Evolutionary conservation across 768 basidiomycete species (phyloP).

Genomic region (Boletellus emodensis): DNA sequence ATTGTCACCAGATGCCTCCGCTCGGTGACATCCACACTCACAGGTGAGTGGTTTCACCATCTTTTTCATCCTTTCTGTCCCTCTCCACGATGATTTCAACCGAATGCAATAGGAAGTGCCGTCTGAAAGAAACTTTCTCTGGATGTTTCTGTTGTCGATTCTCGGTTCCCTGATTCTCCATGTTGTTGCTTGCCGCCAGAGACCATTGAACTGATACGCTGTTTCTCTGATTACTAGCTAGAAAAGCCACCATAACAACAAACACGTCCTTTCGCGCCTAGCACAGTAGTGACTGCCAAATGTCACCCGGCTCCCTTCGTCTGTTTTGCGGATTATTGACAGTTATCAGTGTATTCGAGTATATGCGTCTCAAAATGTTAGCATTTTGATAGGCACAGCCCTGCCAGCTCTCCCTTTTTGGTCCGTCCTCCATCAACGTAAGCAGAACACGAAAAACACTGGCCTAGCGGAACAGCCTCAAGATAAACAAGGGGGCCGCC

Average conservation of each 20-base stretch:
- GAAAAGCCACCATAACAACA: neutral
- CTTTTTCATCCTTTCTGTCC: neutral
- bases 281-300: neutral
- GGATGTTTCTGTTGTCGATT: conserved; percentile 31
- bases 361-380: conserved; percentile 13
- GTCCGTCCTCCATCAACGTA: neutral
- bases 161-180: conserved; percentile 32
- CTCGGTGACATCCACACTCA: neutral
- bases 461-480: neutral
- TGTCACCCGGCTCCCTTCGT: neutral
- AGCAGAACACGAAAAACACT: neutral
- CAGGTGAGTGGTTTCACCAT: conserved; percentile 16
- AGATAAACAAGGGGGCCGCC: neutral
- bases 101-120: conserved; percentile 37
- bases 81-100: conserved; percentile 27
- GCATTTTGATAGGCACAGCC: conserved; percentile 6
- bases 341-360: conserved; percentile 13
- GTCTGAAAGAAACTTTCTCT: conserved; percentile 26
- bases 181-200: neutral
- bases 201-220: conserved; percentile 3
- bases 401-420: neutral
- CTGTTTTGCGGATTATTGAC: conserved; percentile 6
- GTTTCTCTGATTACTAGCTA: conserved; percentile 2
- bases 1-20: conserved; percentile 4
- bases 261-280: no score